phyloP scores from a whole-genome alignment of 768 basidiomycete species.

The Kondoa malvinella region DNA sequence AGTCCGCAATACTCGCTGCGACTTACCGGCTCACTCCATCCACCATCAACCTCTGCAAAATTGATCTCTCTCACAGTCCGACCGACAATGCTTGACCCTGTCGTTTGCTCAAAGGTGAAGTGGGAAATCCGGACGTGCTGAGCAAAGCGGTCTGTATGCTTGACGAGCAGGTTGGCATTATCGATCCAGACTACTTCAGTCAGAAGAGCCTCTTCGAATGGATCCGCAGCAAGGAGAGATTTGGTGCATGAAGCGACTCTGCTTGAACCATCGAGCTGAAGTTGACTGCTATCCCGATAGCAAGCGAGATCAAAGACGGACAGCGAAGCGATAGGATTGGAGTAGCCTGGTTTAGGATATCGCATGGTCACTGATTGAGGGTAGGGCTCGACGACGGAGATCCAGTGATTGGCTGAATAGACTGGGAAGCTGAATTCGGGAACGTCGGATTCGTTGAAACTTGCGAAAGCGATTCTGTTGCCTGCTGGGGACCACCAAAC shows the following conservation, averaged over 20 bases:
- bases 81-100: constrained; percentile 27
- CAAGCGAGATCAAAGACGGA: constrained; percentile 61
- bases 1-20: no score
- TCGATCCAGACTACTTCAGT: constrained; percentile 78
- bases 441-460: constrained; percentile 73
- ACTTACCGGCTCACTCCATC: constrained; percentile 92
- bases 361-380: constrained; percentile 38
- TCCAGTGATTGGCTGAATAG: constrained; percentile 43
- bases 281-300: constrained; percentile 33
- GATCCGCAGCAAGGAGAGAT: constrained; percentile 12
- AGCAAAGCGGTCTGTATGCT: constrained; percentile 72
- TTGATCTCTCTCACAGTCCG: constrained; percentile 58
- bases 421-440: constrained; percentile 73
- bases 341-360: constrained; percentile 79
- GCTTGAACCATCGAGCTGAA: constrained; percentile 19
- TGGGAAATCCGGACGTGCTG: constrained; percentile 60
- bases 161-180: constrained; percentile 52
- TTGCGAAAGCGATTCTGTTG: constrained; percentile 55
- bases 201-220: constrained; percentile 48
- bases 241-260: constrained; percentile 48
- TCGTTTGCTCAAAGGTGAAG: constrained; percentile 42
- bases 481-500: constrained; percentile 86
- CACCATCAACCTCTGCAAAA: constrained; percentile 75
- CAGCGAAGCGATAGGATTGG: constrained; percentile 52
- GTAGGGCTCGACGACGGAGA: constrained; percentile 20